Evolutionary conservation across 495 filamentous ascomycete genomes (phyloP).

Genomic region (Podospora pseudoanserina): DNA sequence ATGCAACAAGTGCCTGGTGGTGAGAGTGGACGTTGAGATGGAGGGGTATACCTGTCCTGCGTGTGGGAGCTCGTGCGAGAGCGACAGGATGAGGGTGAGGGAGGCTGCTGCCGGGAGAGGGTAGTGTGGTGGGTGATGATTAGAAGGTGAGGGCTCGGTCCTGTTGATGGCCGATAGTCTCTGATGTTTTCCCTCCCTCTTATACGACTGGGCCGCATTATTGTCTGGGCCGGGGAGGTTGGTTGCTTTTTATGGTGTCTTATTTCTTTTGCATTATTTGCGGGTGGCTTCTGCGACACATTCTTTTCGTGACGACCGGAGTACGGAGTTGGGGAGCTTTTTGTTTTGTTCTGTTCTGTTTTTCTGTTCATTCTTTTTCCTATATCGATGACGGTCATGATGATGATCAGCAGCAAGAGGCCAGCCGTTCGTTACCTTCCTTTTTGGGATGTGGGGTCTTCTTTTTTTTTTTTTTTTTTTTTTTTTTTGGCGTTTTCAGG

Average conservation of each 20-base stretch:
- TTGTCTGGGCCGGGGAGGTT: neutral
- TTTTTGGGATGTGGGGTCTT: neutral
- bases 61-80: constrained; percentile 42
- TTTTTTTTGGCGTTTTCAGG: neutral
- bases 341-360: neutral
- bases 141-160: neutral
- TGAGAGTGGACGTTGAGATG: constrained; percentile 31
- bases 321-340: neutral
- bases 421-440: constrained; percentile 1
- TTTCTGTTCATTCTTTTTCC: neutral
- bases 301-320: neutral
- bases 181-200: neutral
- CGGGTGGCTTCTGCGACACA: neutral
- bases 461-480: neutral
- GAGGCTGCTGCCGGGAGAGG: neutral
- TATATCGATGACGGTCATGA: neutral
- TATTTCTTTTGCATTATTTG: constrained; percentile 14
- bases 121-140: neutral
- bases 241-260: neutral
- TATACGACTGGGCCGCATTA: neutral
- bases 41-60: constrained; percentile 39
- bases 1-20: constrained; percentile 42
- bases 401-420: neutral
- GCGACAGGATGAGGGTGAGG: constrained; percentile 29
- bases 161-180: neutral